Conservation (phyloP, 2,329 filamentous ascomycete species). For the Aspergillus pseudoglaucus region DNA sequence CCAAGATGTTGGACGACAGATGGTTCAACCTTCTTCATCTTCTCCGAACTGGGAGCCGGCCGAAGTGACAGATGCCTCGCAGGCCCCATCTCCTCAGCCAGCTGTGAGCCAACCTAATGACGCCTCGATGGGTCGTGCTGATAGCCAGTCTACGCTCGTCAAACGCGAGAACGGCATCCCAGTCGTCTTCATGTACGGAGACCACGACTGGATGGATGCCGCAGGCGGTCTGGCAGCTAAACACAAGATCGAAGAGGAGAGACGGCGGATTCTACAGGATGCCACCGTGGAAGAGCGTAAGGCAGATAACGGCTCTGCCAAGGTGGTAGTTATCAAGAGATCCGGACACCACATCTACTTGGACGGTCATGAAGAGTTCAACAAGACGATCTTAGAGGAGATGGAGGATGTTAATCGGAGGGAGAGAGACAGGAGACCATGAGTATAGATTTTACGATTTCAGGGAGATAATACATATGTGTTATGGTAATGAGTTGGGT, state of each 20-base stretch:
- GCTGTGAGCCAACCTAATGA: slow-evolving; percentile 2
- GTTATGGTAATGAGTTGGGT: background rate
- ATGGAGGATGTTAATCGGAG: slow-evolving; percentile 54
- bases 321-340: slow-evolving; percentile 69
- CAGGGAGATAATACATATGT: background rate
- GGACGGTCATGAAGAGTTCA: slow-evolving; percentile 65
- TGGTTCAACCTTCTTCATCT: slow-evolving; percentile 26
- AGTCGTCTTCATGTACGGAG: slow-evolving; percentile 90
- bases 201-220: slow-evolving; percentile 98
- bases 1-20: slow-evolving; percentile 74
- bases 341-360: slow-evolving; percentile 69
- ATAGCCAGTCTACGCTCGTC: slow-evolving; percentile 18
- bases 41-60: slow-evolving; percentile 7
- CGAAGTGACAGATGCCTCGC: slow-evolving; percentile 8
- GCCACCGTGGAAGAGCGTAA: slow-evolving; percentile 61
- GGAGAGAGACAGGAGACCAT: slow-evolving; percentile 15
- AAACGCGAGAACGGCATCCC: slow-evolving; percentile 63
- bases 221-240: slow-evolving; percentile 73
- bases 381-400: slow-evolving; percentile 57
- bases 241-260: slow-evolving; percentile 68
- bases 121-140: background rate
- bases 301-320: slow-evolving; percentile 71
- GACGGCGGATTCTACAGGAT: slow-evolving; percentile 51
- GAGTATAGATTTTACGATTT: slow-evolving; percentile 1
- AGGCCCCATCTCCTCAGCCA: slow-evolving; percentile 9